A percentile compares a stretch with the other conserved stretches of the same genome.
These are phyloP conservation scores for Thozetella sp. DNA, from an alignment of 495 filamentous ascomycete genomes.

Conservation along the genomic window DNA sequence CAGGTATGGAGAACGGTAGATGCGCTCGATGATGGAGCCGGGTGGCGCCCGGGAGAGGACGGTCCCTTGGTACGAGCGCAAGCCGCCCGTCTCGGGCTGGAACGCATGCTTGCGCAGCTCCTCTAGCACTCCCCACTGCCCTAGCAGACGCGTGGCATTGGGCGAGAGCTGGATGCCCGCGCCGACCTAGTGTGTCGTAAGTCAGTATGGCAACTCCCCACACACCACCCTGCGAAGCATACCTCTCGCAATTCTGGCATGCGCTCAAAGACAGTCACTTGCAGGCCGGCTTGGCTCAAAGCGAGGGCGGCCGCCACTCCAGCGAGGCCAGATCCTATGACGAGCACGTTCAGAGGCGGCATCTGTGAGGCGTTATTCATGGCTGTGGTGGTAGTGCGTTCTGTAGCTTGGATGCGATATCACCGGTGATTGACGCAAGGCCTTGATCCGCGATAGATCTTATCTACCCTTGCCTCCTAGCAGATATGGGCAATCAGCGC, in stretches of 20 bases:
- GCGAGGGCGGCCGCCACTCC: constrained; percentile 65
- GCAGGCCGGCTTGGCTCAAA: constrained; percentile 56
- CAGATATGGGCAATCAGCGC: too few relatives aligned
- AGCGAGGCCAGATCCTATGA: constrained; percentile 67
- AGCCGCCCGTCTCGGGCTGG: constrained; percentile 25
- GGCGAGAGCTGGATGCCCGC: constrained; percentile 60
- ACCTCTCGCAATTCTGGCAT: constrained; percentile 55
- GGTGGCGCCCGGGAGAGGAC: constrained; percentile 33
- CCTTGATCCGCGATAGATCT: background rate
- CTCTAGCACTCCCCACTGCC: constrained; percentile 31
- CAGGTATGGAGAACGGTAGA: constrained; percentile 50
- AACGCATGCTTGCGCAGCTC: constrained; percentile 20
- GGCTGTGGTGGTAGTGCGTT: too few relatives aligned
- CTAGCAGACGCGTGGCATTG: constrained; percentile 49
- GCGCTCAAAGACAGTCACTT: constrained; percentile 60
- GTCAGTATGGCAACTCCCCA: constrained; percentile 4
- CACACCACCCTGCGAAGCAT: constrained; percentile 1
- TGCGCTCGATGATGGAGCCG: constrained; percentile 5
- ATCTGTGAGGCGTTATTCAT: background rate
- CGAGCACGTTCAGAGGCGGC: background rate
- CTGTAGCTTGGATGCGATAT: too few relatives aligned
- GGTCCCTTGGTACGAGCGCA: constrained; percentile 28
- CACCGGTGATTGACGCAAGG: too few relatives aligned
- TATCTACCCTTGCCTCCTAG: too few relatives aligned
- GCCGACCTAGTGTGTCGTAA: constrained; percentile 22